phyloP scores from a whole-genome alignment of 164 flowering plant species.

The Saururus chinensis region DNA sequence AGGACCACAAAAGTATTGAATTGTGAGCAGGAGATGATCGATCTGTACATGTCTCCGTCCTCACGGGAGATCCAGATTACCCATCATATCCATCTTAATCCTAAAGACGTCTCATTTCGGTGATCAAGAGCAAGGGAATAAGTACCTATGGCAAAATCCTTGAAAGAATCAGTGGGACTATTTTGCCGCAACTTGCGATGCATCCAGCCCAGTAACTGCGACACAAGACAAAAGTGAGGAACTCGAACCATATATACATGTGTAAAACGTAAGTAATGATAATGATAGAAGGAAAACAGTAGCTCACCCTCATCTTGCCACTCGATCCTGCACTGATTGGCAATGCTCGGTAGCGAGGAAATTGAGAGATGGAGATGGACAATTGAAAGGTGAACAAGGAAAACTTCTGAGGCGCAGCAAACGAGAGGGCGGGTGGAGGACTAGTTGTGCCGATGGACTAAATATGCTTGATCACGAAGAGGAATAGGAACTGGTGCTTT shows the following conservation, averaged over 20 bases:
- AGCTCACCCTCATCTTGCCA: background rate
- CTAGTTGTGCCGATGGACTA: background rate
- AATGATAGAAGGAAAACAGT: background rate
- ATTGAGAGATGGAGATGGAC: background rate
- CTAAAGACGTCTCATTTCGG: background rate
- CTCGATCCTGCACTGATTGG: background rate
- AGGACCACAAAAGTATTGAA: too few species aligned
- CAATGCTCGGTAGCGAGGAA: background rate
- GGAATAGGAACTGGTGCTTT: background rate
- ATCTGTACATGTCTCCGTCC: too few species aligned
- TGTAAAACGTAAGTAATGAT: background rate
- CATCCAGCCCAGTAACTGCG: slow-evolving; percentile 91
- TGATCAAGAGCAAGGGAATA: background rate
- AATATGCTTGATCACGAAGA: too few species aligned
- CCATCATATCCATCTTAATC: too few species aligned
- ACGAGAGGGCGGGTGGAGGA: too few species aligned
- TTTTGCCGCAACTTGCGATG: slow-evolving; percentile 75
- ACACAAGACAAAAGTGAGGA: background rate
- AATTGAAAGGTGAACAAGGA: background rate
- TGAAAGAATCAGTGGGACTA: slow-evolving; percentile 32
- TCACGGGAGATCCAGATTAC: too few species aligned
- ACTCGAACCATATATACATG: too few species aligned
- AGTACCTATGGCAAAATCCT: slow-evolving; percentile 37
- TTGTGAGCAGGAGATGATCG: too few species aligned
- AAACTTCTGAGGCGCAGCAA: too few species aligned